phyloP scores from a whole-genome alignment of 176 grass and related monocot species.

The Carex cristatella region DNA sequence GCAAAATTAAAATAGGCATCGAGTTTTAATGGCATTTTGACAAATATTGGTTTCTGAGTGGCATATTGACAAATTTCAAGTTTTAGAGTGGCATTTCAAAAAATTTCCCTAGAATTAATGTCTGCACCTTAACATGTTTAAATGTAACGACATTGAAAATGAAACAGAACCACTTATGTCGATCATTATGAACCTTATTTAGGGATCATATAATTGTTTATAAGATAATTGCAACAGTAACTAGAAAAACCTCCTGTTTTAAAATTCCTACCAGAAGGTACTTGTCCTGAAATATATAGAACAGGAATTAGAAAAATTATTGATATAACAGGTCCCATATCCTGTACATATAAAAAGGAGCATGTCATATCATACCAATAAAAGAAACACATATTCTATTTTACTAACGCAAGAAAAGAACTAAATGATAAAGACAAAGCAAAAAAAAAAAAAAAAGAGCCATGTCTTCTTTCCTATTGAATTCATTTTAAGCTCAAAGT shows the following conservation, averaged over 20 bases:
- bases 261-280: neutral
- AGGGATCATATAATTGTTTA: neutral
- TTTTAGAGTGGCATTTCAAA: too few species aligned
- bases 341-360: neutral
- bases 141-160: constrained; percentile 16
- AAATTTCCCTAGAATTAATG: neutral
- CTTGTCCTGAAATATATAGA: neutral
- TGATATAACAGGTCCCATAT: neutral
- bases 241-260: neutral
- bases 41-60: too few species aligned
- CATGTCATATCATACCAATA: neutral
- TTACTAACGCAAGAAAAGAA: neutral
- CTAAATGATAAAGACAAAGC: neutral
- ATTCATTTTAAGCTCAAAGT: neutral
- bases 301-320: neutral
- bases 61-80: too few species aligned
- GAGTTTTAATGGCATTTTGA: too few species aligned
- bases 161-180: constrained; percentile 24
- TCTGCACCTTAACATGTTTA: neutral
- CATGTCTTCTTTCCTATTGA: neutral
- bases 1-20: too few species aligned
- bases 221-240: neutral
- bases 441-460: neutral
- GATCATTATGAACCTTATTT: constrained; percentile 9
- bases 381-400: neutral